Percentiles rank a stretch among this genome's conserved stretches.
Conservation (phyloP, 1,284 basidiomycete genomes). For the Mycosarcoma mackinlayi region DNA sequence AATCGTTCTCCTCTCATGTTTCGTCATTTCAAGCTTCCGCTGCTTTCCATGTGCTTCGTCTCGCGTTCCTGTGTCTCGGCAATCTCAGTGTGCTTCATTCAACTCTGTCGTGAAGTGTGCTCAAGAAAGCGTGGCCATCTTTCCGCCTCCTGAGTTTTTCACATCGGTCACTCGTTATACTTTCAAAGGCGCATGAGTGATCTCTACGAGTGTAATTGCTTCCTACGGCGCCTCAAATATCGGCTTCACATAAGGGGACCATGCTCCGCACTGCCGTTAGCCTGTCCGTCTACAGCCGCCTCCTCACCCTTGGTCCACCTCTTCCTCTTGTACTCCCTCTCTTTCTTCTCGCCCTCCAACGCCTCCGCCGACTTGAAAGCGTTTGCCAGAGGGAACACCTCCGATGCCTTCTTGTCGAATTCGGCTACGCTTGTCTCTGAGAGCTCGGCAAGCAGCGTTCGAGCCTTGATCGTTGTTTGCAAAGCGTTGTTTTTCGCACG, state of each 20-base stretch:
- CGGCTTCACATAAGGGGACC: constrained; percentile 22
- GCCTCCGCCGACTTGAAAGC: constrained; percentile 67
- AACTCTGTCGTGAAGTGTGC: not conserved
- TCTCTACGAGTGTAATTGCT: not conserved
- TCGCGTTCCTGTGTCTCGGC: not conserved
- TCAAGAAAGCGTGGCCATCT: not conserved
- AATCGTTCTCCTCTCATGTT: not conserved
- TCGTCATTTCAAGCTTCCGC: too few species aligned
- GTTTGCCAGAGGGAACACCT: constrained; percentile 68
- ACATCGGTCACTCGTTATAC: not conserved
- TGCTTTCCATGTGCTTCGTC: not conserved
- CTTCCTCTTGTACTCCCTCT: constrained; percentile 8
- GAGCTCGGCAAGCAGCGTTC: constrained; percentile 15
- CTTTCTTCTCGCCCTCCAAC: constrained; percentile 44
- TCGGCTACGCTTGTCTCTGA: constrained; percentile 25
- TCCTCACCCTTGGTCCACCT: constrained; percentile 12
- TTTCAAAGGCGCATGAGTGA: too few species aligned
- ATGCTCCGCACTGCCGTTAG: constrained; percentile 3
- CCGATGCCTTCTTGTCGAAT: constrained; percentile 59
- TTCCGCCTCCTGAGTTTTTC: not conserved
- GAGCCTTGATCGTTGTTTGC: constrained; percentile 12
- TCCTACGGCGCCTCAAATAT: too few species aligned
- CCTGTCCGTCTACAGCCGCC: constrained; percentile 1
- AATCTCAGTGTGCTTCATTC: constrained; percentile 6
- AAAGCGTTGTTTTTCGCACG: constrained; percentile 13